Evolutionary conservation across 441 rosid genomes (phyloP).

Genomic region (Cnidoscolus chayamansa): DNA sequence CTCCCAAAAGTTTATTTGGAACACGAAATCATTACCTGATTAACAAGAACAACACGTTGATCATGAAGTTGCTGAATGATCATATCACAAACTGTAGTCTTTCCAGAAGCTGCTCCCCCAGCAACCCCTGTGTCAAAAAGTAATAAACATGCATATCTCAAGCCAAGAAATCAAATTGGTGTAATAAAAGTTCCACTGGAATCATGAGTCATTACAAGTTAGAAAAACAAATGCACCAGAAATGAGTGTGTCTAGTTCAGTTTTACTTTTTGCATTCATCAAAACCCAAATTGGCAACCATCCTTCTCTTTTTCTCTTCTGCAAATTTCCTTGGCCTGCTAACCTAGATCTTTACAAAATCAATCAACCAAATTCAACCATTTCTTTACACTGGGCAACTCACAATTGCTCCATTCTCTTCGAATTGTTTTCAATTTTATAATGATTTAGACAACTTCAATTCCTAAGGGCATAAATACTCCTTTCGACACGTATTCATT

Average conservation of each 20-base stretch:
- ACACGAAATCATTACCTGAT: constrained; percentile 53
- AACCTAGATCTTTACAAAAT: neutral
- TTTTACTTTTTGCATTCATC: neutral
- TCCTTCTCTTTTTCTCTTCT: neutral
- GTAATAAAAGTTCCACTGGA: neutral
- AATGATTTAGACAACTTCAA: neutral
- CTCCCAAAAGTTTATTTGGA: neutral
- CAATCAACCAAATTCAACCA: neutral
- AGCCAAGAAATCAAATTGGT: constrained; percentile 2
- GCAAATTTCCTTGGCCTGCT: neutral
- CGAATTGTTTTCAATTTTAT: neutral
- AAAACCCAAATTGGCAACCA: neutral
- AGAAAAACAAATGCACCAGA: neutral
- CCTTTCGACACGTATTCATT: neutral
- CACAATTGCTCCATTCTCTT: neutral
- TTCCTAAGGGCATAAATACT: neutral
- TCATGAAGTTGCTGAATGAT: constrained; percentile 98
- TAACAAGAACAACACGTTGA: constrained; percentile 95
- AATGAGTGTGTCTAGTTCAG: neutral
- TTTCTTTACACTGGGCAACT: no score
- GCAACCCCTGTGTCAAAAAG: constrained; percentile 69
- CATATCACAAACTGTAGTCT: constrained; percentile 98
- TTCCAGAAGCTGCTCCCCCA: constrained; percentile 99
- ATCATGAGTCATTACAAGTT: neutral
- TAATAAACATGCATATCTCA: constrained; percentile 14